phyloP scores from a whole-genome alignment of 148 eudicot species.

The Cornus kousa region DNA sequence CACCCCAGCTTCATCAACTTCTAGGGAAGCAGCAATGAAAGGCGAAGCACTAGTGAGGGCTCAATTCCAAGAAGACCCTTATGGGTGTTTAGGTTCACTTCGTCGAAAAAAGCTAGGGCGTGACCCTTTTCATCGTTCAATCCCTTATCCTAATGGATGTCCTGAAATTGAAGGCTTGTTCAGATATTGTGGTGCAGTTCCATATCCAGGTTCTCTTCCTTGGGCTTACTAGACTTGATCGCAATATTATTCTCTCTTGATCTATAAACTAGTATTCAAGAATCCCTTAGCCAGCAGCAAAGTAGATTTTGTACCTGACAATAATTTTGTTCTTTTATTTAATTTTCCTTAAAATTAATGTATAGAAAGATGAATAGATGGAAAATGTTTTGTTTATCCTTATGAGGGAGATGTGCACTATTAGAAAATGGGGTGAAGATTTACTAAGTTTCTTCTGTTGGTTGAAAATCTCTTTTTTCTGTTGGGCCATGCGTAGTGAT shows the following conservation, averaged over 20 bases:
- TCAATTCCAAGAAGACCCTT: constrained; percentile 85
- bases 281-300: neutral
- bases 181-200: constrained; percentile 60
- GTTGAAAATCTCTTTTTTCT: neutral
- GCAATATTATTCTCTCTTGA: neutral
- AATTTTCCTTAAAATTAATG: neutral
- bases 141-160: constrained; percentile 92
- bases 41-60: constrained; percentile 85
- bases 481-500: neutral
- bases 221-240: constrained; percentile 43
- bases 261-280: neutral
- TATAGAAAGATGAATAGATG: neutral
- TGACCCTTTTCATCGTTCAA: constrained; percentile 84
- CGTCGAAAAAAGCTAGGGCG: constrained; percentile 72
- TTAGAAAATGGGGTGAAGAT: neutral
- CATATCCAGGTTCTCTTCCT: constrained; percentile 71
- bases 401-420: neutral
- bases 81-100: constrained; percentile 77
- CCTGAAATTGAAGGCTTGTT: constrained; percentile 87
- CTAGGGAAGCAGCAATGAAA: constrained; percentile 67
- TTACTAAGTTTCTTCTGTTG: neutral
- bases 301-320: neutral
- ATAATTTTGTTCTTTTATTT: too few species aligned
- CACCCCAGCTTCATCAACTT: constrained; percentile 70
- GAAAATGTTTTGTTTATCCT: neutral